Evolutionary conservation across 2,329 filamentous ascomycete genomes (phyloP), one percentile per base, ranked within the genome.

Genomic region (Neofusicoccum ribis): DNA sequence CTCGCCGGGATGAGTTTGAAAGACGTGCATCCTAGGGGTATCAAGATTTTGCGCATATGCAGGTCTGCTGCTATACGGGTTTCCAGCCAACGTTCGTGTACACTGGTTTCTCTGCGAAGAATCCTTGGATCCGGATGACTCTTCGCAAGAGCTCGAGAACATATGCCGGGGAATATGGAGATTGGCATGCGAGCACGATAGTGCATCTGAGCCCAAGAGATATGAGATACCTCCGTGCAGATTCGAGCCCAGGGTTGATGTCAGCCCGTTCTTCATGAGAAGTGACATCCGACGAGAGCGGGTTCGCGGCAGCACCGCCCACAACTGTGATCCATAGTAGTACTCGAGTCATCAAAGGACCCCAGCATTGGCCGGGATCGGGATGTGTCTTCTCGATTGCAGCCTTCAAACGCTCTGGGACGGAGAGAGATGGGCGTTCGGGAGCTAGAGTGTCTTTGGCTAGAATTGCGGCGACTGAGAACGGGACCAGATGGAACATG

Each of bases 341-440:
- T 8, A 59, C 54, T 44, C 54, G 54, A 34, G 54, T 59, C 54
- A 59, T 59, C n/a, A 46, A 34, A 34, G 54, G 54, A 12, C 54
- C 54, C 54, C 54, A 59, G 39, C 54, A 59, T 15, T 17, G 27
- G 23, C 44, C 39, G 15, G 54, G 54, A 7, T 59, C 54, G 14
- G 54, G 54, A 17, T 59, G 54, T 14, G 54, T 59, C 39, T 59
- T 59, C 12, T 59, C 54, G 27, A 59, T 59, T n/a, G 54, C 39
- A 17, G 39, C 37, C 27, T 59, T 59, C 1, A 59, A 39, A 20
- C 27, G 54, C 23, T 59, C 54, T 7, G 54, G 54, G 3, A 59
- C 54, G 9, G 54, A 59, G 5, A 59, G 39, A 23, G 47, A 31
- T 34, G 27, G 23, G 23, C 54, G 54, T 12, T 43, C 41, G 4